Evolutionary conservation across 441 rosid genomes (phyloP).

Genomic region (Bocquillonia castaneifolia): DNA sequence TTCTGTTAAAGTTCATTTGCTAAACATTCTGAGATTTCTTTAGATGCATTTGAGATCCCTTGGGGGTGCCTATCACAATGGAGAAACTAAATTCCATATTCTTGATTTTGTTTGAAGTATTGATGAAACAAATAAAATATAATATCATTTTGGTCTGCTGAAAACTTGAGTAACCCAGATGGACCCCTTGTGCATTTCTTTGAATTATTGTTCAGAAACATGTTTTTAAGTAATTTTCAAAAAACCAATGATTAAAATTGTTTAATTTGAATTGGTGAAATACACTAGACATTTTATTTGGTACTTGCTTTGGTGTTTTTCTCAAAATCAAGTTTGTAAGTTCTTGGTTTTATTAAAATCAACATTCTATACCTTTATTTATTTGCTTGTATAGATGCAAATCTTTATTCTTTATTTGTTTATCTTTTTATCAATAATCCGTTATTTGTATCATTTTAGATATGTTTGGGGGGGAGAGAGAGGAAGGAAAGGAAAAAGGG

Average conservation of each 20-base stretch:
- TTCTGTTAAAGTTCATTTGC: not conserved
- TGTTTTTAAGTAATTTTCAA: too few species aligned
- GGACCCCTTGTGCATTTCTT: not conserved
- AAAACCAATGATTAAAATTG: not conserved
- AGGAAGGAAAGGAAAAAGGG: too few species aligned
- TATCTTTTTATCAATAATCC: too few species aligned
- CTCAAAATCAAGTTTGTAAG: not conserved
- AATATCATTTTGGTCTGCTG: not conserved
- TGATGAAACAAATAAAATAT: not conserved
- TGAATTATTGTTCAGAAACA: too few species aligned
- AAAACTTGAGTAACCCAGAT: not conserved
- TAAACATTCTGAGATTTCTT: not conserved
- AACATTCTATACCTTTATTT: not conserved
- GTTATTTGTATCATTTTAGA: too few species aligned
- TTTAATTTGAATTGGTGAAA: not conserved
- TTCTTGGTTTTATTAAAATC: not conserved
- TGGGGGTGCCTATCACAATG: not conserved
- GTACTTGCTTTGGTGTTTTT: not conserved
- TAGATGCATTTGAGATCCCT: not conserved
- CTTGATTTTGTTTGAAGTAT: not conserved
- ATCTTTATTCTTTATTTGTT: too few species aligned
- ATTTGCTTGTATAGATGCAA: too few species aligned
- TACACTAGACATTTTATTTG: not conserved
- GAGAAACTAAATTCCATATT: too few species aligned
- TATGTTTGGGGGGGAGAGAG: too few species aligned